A percentile compares a stretch with the other conserved stretches of the same genome.
These are phyloP conservation scores for Microcos paniculata DNA, from an alignment of 345 rosid species.

Conservation along the genomic window DNA sequence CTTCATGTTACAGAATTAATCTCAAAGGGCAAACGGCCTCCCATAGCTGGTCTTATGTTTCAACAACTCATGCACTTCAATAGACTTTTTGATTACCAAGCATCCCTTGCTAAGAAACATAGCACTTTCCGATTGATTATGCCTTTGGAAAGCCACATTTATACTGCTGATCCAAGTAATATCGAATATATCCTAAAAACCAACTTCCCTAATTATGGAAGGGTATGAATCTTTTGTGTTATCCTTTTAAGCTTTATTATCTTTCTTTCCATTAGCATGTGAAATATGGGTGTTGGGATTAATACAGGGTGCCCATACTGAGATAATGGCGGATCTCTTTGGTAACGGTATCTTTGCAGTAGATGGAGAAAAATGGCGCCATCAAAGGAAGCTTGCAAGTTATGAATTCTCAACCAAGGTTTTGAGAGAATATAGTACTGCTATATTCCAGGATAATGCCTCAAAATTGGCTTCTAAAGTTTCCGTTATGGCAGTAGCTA, in stretches of 20 bases:
- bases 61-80: constrained; percentile 5
- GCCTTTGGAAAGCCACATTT: neutral
- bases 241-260: neutral
- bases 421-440: constrained; percentile 34
- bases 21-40: constrained; percentile 1
- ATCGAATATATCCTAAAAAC: constrained; percentile 15
- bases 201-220: constrained; percentile 20
- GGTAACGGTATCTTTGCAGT: constrained; percentile 46
- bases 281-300: constrained; percentile 19
- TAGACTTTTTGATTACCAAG: constrained; percentile 7
- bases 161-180: constrained; percentile 12
- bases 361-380: constrained; percentile 45
- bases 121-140: constrained; percentile 11
- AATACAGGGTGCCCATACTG: constrained; percentile 14
- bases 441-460: constrained; percentile 27
- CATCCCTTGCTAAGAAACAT: constrained; percentile 7
- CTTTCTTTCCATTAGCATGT: neutral
- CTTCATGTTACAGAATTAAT: constrained; percentile 4
- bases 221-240: neutral
- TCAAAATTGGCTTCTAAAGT: constrained; percentile 24
- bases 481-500: neutral
- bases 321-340: constrained; percentile 23
- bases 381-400: constrained; percentile 38
- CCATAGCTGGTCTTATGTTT: constrained; percentile 10
- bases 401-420: constrained; percentile 33